These are phyloP conservation scores for Bruguiera parviflora DNA, from an alignment of 345 rosid genomes.

Conservation along the genomic window DNA sequence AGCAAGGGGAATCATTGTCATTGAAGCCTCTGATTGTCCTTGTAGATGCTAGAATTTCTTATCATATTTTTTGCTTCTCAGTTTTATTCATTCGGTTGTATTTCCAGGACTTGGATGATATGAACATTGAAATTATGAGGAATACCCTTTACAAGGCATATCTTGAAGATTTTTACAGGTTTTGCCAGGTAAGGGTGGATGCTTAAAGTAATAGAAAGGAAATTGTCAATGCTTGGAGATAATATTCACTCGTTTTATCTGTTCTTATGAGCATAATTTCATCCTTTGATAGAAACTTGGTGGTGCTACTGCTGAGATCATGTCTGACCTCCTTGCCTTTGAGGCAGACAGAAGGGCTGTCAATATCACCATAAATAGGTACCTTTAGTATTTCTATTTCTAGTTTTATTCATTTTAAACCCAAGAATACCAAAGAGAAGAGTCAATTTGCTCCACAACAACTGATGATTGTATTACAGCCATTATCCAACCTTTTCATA, in stretches of 20 bases:
- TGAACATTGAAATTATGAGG: constrained; percentile 97
- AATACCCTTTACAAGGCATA: constrained; percentile 93
- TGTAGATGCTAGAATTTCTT: neutral
- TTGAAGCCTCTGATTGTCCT: no score
- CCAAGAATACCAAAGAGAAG: no score
- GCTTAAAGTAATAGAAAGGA: constrained; percentile 9
- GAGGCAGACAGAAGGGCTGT: constrained; percentile 99
- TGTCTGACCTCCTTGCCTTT: constrained; percentile 96
- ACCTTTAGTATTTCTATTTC: neutral
- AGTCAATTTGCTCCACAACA: no score
- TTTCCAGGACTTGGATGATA: constrained; percentile 89
- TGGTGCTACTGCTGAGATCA: constrained; percentile 93
- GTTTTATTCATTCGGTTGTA: neutral
- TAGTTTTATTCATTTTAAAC: neutral
- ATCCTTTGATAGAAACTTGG: constrained; percentile 70
- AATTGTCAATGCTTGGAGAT: neutral
- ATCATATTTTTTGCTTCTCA: neutral
- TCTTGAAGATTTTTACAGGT: constrained; percentile 93
- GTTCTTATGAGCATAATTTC: constrained; percentile 9
- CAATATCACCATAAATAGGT: constrained; percentile 94
- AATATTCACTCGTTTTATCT: neutral
- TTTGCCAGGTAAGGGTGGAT: constrained; percentile 69
- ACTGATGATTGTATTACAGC: no score
- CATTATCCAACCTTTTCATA: no score
- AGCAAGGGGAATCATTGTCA: no score